These are phyloP conservation scores for Botryotinia narcissicola DNA, from an alignment of 2,329 filamentous ascomycete species.

Conservation along the genomic window DNA sequence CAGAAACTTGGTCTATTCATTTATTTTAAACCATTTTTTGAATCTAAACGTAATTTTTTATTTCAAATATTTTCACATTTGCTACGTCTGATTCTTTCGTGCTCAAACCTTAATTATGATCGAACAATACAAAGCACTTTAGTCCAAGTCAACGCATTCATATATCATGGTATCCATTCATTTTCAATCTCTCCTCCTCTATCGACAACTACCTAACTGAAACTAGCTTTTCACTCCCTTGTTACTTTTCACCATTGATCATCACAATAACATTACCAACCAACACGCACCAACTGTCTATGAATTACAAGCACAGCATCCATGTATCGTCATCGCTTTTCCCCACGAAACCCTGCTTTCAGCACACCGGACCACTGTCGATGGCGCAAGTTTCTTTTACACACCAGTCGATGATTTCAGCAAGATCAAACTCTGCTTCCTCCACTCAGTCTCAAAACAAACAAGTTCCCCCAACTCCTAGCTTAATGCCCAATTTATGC, in stretches of 20 bases:
- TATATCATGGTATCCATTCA: neutral
- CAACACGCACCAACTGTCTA: neutral
- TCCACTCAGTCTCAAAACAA: neutral
- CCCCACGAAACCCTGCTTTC: neutral
- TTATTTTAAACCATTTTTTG: neutral
- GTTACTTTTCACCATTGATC: neutral
- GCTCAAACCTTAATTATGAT: neutral
- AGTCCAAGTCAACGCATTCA: neutral
- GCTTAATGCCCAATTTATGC: constrained; percentile 14
- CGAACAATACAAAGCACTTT: neutral
- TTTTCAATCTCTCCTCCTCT: neutral
- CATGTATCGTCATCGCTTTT: neutral
- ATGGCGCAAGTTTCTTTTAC: neutral
- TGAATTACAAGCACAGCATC: constrained; percentile 10
- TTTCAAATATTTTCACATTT: neutral
- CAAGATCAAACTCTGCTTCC: neutral
- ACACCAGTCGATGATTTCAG: neutral
- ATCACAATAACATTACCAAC: constrained; percentile 1
- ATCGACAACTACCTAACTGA: neutral
- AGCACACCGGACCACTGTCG: neutral
- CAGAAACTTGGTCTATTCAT: neutral
- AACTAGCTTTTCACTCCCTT: neutral
- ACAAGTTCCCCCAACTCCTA: constrained; percentile 13
- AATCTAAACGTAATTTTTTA: neutral
- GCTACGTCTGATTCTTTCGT: neutral